phyloP scores from a whole-genome alignment of 2,329 filamentous ascomycete species.

The Hymenoscyphus infarciens region DNA sequence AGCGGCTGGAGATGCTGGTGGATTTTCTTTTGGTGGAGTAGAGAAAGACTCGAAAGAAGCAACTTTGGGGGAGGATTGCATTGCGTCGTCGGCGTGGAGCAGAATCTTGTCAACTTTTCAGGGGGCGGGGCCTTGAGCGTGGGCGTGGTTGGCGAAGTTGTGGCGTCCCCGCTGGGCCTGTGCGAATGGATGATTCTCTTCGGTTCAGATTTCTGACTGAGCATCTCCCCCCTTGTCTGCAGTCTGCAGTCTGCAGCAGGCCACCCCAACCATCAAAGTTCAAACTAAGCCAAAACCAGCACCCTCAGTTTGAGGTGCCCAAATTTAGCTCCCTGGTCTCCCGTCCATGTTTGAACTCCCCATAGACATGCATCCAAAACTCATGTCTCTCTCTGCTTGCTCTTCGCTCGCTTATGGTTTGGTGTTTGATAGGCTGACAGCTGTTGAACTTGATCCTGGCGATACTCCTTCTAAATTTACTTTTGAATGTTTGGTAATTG shows the following conservation, averaged over 20 bases:
- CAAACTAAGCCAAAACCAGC: not conserved
- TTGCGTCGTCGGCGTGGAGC: not conserved
- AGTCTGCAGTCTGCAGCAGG: too few relatives aligned
- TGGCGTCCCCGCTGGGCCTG: not conserved
- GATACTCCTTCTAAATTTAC: not conserved
- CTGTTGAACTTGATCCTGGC: not conserved
- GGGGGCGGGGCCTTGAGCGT: not conserved
- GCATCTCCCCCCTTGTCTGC: not conserved
- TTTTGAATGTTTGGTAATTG: not conserved
- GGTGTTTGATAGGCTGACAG: not conserved
- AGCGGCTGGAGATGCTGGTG: not conserved
- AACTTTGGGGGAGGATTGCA: not conserved
- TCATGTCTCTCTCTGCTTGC: not conserved
- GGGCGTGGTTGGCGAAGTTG: not conserved
- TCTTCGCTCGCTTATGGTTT: not conserved
- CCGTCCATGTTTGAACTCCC: not conserved
- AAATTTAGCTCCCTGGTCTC: not conserved
- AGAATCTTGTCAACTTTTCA: not conserved
- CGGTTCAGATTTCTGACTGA: not conserved
- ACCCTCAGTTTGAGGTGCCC: not conserved
- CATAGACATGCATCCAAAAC: not conserved
- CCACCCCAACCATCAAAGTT: not conserved
- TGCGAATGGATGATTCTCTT: not conserved
- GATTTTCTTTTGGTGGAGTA: not conserved
- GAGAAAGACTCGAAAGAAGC: not conserved